Evolutionary conservation across 768 basidiomycete genomes (phyloP), one percentile per base, ranked within the genome.

Genomic region (Naematelia aurantialba): DNA sequence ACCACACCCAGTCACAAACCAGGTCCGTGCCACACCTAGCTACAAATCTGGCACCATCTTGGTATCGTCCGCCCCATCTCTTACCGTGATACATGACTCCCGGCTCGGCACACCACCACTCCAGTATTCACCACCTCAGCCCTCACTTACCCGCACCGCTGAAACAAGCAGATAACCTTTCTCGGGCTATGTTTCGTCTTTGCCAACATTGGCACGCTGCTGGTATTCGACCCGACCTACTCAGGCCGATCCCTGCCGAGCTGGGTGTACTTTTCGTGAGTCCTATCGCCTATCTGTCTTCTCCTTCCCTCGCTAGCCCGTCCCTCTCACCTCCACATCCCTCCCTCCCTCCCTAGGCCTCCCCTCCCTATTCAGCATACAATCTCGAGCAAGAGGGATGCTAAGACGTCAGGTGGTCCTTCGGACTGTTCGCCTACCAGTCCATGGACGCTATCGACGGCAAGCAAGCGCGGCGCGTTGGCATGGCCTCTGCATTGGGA

Each of bases 401-500:
- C 53, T 55, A 42, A 55, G 17, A 10, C 14, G 21, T 26, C 56
- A 93, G 91, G 4, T 97, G 91, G 87, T 89, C 85, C 0, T 74
- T 85, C 39, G 92, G 93, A 1, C 78, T 99, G 49, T 98, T 98
- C 75, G 75, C 87, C 56, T 99, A 99, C 70, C 94, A 99, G 67
- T 69, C 57, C 27, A 62, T 59, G 52, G 60, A 71, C 61, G 69
- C 59, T 25, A 48, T 48, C 45, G 53, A 66, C 52, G 66, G 94
- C 14, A 97, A 97, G 76, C 96, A 99, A 78, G 96, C 96, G 21
- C 81, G 96, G 62, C 80, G 94, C 52, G 94, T 92, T 0, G 91
- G 91, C 1, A 98, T 96, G 89, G 88, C 91, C n/a, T 90, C 96
- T 3, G 94, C 94, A 24, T 79, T 98, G 29, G 96, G 96, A 17